A percentile compares a stretch with the other conserved stretches of the same genome.
Evolutionary conservation across 2,329 filamentous ascomycete species (phyloP).

Genomic region (Sclerotiophoma versabilis): DNA sequence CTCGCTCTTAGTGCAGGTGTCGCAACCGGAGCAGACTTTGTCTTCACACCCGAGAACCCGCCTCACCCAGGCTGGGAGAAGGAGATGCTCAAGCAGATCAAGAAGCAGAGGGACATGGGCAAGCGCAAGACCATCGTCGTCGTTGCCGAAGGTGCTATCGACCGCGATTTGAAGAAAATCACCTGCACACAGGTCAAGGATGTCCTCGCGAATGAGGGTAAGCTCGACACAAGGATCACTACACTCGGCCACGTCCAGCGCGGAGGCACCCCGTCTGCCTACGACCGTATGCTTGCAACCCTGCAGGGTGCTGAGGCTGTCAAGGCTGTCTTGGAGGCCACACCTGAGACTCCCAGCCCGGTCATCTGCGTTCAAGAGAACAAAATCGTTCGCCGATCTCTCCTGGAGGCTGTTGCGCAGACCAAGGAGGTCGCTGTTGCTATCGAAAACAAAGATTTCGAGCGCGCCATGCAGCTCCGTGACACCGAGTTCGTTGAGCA

Average conservation of each 20-base stretch:
- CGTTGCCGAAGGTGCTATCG: slow-evolving; percentile 86
- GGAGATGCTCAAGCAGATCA: slow-evolving; percentile 38
- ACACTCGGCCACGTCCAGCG: slow-evolving; percentile 97
- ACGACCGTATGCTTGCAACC: slow-evolving; percentile 91
- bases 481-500: slow-evolving; percentile 95
- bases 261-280: slow-evolving; percentile 89
- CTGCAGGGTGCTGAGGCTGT: slow-evolving; percentile 68
- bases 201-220: slow-evolving; percentile 80
- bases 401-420: slow-evolving; percentile 86
- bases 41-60: slow-evolving; percentile 96
- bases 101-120: slow-evolving; percentile 81
- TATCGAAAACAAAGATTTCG: slow-evolving; percentile 86
- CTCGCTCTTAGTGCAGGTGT: slow-evolving; percentile 95
- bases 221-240: slow-evolving; percentile 90
- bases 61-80: slow-evolving; percentile 83
- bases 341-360: slow-evolving; percentile 85
- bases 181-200: slow-evolving; percentile 82
- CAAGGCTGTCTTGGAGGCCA: slow-evolving; percentile 53
- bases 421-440: slow-evolving; percentile 85
- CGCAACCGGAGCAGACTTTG: slow-evolving; percentile 91
- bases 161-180: slow-evolving; percentile 80
- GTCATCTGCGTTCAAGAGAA: slow-evolving; percentile 98
- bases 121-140: slow-evolving; percentile 99
- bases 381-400: slow-evolving; percentile 89
- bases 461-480: slow-evolving; percentile 82